Evolutionary conservation across 495 filamentous ascomycete genomes (phyloP).

Genomic region (Aspergillus carlsbadensis): DNA sequence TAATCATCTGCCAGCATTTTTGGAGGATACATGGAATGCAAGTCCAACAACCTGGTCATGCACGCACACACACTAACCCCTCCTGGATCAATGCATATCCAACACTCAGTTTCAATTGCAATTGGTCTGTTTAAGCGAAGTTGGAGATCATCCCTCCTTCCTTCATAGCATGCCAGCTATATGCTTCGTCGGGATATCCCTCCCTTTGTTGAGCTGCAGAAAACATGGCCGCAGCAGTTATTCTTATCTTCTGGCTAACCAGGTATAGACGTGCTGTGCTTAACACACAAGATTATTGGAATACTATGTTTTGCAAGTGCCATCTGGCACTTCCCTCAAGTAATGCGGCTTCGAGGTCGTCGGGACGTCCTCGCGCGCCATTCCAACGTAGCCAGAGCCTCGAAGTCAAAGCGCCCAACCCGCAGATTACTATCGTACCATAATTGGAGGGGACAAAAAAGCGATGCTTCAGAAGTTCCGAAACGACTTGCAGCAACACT

Average conservation of each 20-base stretch:
- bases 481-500: too few species aligned
- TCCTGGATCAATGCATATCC: conserved; percentile 1
- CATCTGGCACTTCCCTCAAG: neutral
- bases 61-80: conserved; percentile 5
- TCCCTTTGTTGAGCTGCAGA: conserved; percentile 4
- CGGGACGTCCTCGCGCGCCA: too few species aligned
- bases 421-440: too few species aligned
- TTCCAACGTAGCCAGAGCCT: neutral
- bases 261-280: neutral
- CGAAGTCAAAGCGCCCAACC: too few species aligned
- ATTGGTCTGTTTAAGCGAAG: neutral
- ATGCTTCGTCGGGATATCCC: neutral
- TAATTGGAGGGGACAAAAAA: too few species aligned
- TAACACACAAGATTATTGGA: neutral
- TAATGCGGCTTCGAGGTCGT: neutral
- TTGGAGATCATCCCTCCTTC: conserved; percentile 4
- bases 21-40: neutral
- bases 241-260: neutral
- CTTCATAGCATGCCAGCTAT: too few species aligned
- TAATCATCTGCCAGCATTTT: neutral
- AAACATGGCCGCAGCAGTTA: conserved; percentile 5
- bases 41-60: neutral
- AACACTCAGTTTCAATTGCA: neutral
- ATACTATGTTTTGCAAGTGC: neutral
- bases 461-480: too few species aligned